Conservation (phyloP, 192 early-diverging fungal species). For the Coemansia sp. region DNA sequence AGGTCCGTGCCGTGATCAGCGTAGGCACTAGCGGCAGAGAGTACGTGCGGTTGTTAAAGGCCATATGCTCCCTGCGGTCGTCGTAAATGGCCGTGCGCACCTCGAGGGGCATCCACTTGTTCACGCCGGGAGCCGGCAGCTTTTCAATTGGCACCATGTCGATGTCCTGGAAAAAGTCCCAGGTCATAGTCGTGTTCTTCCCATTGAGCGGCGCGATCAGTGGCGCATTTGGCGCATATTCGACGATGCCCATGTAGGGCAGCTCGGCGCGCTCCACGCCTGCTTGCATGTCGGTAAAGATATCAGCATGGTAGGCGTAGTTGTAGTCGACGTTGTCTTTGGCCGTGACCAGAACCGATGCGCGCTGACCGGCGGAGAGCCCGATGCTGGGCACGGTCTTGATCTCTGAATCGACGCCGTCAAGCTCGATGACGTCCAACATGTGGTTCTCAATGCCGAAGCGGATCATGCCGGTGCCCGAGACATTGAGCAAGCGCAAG, state of each 20-base stretch:
- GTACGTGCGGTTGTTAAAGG: conserved; percentile 79
- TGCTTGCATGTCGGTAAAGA: conserved; percentile 56
- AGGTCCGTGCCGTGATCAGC: conserved; percentile 66
- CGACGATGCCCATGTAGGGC: conserved; percentile 41
- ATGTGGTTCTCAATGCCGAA: conserved; percentile 81
- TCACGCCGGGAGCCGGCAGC: conserved; percentile 29
- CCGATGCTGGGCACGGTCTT: conserved; percentile 59
- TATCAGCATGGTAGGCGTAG: conserved; percentile 74
- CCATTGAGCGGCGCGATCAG: conserved; percentile 17
- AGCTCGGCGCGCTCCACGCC: conserved; percentile 37
- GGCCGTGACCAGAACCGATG: conserved; percentile 80
- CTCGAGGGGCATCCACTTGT: conserved; percentile 58
- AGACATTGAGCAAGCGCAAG: conserved; percentile 80
- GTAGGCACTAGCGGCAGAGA: conserved; percentile 66
- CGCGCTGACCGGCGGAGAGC: conserved; percentile 76
- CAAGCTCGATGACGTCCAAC: conserved; percentile 81
- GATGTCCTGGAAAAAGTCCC: conserved; percentile 64
- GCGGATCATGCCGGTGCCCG: conserved; percentile 70
- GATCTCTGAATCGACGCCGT: conserved; percentile 69
- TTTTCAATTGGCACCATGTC: conserved; percentile 60
- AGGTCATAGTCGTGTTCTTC: conserved; percentile 35
- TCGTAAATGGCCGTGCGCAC: conserved; percentile 64
- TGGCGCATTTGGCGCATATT: conserved; percentile 30
- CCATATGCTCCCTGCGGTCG: conserved; percentile 76
- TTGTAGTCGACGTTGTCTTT: conserved; percentile 61